A percentile compares a stretch with the other conserved stretches of the same genome.
Conservation (phyloP, 2,329 filamentous ascomycete species). For the Decorospora gaudefroyi region DNA sequence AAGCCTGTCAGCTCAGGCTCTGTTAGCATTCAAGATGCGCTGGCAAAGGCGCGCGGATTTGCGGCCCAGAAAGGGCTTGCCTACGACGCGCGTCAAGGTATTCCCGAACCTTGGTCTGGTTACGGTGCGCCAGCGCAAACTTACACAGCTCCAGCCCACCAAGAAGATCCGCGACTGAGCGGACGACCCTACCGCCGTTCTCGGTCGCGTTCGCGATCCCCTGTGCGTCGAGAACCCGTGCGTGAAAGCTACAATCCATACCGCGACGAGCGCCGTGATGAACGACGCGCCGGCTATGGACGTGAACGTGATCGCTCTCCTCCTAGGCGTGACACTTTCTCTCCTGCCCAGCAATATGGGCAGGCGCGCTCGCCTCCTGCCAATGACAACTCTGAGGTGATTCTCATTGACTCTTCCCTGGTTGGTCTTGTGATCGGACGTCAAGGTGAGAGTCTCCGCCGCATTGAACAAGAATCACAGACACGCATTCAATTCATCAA, state of each 20-base stretch:
- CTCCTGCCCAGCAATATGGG: slow-evolving; percentile 60
- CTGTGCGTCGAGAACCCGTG: slow-evolving; percentile 67
- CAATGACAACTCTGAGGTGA: slow-evolving; percentile 77
- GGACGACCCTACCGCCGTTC: slow-evolving; percentile 67
- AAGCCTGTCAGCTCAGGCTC: slow-evolving; percentile 79
- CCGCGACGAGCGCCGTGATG: slow-evolving; percentile 79
- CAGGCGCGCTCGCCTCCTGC: slow-evolving; percentile 63
- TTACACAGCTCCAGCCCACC: slow-evolving; percentile 46
- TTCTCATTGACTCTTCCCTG: slow-evolving; percentile 82
- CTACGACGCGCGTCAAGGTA: slow-evolving; percentile 52
- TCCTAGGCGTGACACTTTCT: slow-evolving; percentile 63
- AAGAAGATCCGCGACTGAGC: slow-evolving; percentile 56
- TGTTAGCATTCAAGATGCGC: slow-evolving; percentile 80
- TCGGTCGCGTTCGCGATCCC: slow-evolving; percentile 67
- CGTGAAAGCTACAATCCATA: slow-evolving; percentile 81
- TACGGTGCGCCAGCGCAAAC: slow-evolving; percentile 35
- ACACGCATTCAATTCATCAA: slow-evolving; percentile 89
- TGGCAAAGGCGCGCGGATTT: slow-evolving; percentile 81
- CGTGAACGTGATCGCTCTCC: slow-evolving; percentile 76
- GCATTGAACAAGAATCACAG: slow-evolving; percentile 79
- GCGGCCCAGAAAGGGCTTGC: slow-evolving; percentile 76
- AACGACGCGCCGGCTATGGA: slow-evolving; percentile 62
- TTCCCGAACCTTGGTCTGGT: slow-evolving; percentile 52
- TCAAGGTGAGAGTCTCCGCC: slow-evolving; percentile 83
- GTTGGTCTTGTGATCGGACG: slow-evolving; percentile 90